Evolutionary conservation across 352 stramenopile genomes (phyloP), one percentile per base, ranked within the genome.

Genomic region (Globisporangium perplexum): DNA sequence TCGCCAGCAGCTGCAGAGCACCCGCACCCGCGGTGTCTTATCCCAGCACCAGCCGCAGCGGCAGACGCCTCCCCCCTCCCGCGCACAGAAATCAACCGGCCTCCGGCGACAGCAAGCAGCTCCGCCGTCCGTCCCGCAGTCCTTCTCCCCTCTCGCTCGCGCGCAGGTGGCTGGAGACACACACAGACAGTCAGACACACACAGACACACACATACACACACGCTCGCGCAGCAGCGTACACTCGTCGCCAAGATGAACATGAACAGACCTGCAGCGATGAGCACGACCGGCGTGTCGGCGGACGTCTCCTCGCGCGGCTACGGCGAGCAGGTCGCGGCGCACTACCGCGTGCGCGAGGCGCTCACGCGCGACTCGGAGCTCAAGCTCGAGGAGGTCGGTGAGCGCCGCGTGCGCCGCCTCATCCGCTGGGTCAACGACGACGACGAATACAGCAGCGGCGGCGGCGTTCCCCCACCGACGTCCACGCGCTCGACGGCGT

Each of bases 351-450:
- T 87, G 46, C 58, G 63, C 31, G 57, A 68, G 52, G 53, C 63
- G 41, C 71, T 90, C 56, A 71, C 62, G 20, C 64, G 61, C 26
- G 67, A 81, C 36, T 57, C 67, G 46, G 60, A 72, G 36, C 62
- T 61, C 38, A 55, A 72, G 50, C 61, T 85, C 45, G 77, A 80
- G 15, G 47, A 60, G 6, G 61, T 74, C 15, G 74, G 76, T 49
- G 76, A 86, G 59, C 38, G 46, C 7, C 81, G 78, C 51, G 58
- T 77, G 41, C 78, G 80, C 31, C 65, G 79, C 58, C 72, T 91
- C 60, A 76, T 88, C 53, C 70, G 71, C 23, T 85, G 74, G 62
- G 61, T 88, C 4, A 81, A 71, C 55, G 72, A 83, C 53, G 74
- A 87, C 50, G 76, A 86, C 60, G 74, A 81, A 11, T 22, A 35